Percentiles rank a stretch among this genome's conserved stretches.
Conservation (phyloP, 2,329 filamentous ascomycete genomes). For the Arachnomyces sp. region DNA sequence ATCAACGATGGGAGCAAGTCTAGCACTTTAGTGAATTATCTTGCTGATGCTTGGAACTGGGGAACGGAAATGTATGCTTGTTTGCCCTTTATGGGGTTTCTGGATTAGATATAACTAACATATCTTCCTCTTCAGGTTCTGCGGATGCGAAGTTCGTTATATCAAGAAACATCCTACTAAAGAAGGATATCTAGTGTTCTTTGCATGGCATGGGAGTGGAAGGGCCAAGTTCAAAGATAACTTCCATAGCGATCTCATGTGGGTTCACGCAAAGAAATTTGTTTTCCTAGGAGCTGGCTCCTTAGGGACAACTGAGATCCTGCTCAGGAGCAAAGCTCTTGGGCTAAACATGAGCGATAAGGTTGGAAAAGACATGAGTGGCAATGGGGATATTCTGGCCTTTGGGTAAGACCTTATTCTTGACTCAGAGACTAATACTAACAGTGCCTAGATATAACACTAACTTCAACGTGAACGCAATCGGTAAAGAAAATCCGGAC, state of each 20-base stretch:
- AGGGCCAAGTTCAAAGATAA: constrained; percentile 46
- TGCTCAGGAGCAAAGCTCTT: constrained; percentile 52
- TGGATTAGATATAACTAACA: too few species aligned
- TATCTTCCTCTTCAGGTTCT: constrained; percentile 38
- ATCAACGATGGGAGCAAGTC: constrained; percentile 53
- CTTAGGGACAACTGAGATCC: constrained; percentile 58
- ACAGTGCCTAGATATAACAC: constrained; percentile 45
- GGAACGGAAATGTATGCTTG: constrained; percentile 49
- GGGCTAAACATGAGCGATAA: constrained; percentile 51
- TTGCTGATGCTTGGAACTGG: constrained; percentile 64
- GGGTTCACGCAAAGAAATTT: constrained; percentile 57
- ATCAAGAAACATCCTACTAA: constrained; percentile 44
- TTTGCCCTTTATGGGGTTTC: too few species aligned
- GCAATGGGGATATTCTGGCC: constrained; percentile 58
- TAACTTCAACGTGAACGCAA: constrained; percentile 47
- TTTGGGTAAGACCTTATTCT: constrained; percentile 43
- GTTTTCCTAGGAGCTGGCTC: constrained; percentile 60
- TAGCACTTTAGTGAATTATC: constrained; percentile 57
- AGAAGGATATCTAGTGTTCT: constrained; percentile 56
- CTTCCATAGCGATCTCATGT: constrained; percentile 54
- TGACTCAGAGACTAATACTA: constrained; percentile 15
- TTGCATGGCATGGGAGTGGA: constrained; percentile 54
- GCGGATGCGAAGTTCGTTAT: constrained; percentile 58
- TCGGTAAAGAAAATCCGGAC: constrained; percentile 45
- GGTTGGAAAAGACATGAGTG: constrained; percentile 47